These are phyloP conservation scores for Hanseniaspora hatyaiensis DNA, from an alignment of 805 yeast species.

Conservation along the genomic window DNA sequence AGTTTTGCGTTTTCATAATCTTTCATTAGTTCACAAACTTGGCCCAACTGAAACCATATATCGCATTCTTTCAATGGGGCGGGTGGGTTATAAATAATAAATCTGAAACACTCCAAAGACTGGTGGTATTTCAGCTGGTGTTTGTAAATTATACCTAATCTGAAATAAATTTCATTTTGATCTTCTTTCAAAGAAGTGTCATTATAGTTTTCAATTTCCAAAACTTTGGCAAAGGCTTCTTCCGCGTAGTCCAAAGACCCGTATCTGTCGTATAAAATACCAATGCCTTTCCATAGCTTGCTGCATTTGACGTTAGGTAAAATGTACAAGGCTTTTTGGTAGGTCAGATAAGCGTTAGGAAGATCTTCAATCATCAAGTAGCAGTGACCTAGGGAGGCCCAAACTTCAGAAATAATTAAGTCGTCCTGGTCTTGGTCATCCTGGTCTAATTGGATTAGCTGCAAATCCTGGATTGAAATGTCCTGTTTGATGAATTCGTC, in stretches of 20 bases:
- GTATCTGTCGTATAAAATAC: conserved; percentile 88
- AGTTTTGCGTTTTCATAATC: conserved; percentile 87
- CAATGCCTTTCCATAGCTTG: conserved; percentile 96
- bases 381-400: conserved; percentile 96
- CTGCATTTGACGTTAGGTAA: conserved; percentile 90
- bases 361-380: conserved; percentile 92
- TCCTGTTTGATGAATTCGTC: conserved; percentile 16
- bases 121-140: conserved; percentile 79
- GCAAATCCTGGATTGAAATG: conserved; percentile 12
- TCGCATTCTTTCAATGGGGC: conserved; percentile 92
- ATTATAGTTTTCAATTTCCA: conserved; percentile 57
- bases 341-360: conserved; percentile 89
- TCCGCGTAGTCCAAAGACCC: conserved; percentile 96
- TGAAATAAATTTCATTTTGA: conserved; percentile 89
- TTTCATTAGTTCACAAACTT: conserved; percentile 85
- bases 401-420: conserved; percentile 25
- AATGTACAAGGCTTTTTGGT: conserved; percentile 89
- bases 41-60: conserved; percentile 97
- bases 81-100: conserved; percentile 83
- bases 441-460: conserved; percentile 13
- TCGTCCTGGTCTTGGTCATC: conserved; percentile 13
- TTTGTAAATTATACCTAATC: conserved; percentile 91
- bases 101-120: conserved; percentile 89
- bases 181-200: conserved; percentile 72
- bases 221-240: conserved; percentile 91